Evolutionary conservation across 495 filamentous ascomycete genomes (phyloP).

Genomic region (Aspergillus heteromorphus): DNA sequence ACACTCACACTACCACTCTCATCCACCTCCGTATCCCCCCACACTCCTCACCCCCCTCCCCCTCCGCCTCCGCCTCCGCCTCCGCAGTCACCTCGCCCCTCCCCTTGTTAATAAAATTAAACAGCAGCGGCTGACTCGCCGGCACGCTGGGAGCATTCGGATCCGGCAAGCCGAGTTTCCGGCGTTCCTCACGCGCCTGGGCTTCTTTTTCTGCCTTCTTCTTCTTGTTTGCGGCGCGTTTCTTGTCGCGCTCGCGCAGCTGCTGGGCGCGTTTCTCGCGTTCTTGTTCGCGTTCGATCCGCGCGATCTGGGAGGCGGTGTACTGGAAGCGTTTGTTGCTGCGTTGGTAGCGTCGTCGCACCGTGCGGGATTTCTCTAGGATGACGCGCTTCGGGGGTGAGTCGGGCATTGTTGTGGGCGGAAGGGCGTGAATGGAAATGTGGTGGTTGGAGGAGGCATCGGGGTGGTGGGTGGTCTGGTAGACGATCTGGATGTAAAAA

Average conservation of each 20-base stretch:
- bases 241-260: constrained; percentile 38
- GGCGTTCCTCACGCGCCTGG: constrained; percentile 37
- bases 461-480: too few species aligned
- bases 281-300: constrained; percentile 43
- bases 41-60: neutral
- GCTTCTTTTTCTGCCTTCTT: constrained; percentile 42
- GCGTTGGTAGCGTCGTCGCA: constrained; percentile 43
- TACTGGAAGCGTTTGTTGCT: constrained; percentile 40
- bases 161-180: constrained; percentile 39
- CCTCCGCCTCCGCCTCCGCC: constrained; percentile 6
- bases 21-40: neutral
- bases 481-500: too few species aligned
- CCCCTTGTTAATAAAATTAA: constrained; percentile 33
- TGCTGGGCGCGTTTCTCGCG: constrained; percentile 34
- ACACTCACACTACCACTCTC: neutral
- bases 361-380: constrained; percentile 43
- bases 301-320: constrained; percentile 35
- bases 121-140: constrained; percentile 44
- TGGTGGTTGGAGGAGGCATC: neutral
- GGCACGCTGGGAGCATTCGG: constrained; percentile 34
- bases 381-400: constrained; percentile 36
- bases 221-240: constrained; percentile 36
- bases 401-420: constrained; percentile 30
- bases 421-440: neutral
- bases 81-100: neutral